Evolutionary conservation across 805 yeast species (phyloP).

Genomic region (Barnettozyma populi): DNA sequence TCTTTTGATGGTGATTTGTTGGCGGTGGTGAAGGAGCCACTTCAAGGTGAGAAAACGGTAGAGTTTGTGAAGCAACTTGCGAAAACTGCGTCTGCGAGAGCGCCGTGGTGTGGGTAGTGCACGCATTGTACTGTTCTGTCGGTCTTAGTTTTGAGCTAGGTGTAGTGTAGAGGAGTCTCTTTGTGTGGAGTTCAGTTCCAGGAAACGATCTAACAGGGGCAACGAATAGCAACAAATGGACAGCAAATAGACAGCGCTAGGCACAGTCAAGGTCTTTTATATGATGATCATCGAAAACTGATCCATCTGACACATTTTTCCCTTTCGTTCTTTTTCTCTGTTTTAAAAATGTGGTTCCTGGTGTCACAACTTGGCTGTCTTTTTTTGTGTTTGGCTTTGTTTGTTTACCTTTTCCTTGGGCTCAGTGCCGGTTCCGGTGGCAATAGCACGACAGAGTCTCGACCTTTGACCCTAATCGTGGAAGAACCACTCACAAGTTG

Average conservation of each 20-base stretch:
- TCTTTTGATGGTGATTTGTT: constrained; percentile 12
- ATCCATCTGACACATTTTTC: neutral
- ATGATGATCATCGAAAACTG: neutral
- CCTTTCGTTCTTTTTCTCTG: neutral
- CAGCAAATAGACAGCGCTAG: neutral
- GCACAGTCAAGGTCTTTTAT: neutral
- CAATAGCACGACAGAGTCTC: no score
- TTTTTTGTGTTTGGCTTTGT: neutral
- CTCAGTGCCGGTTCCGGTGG: no score
- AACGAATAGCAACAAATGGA: neutral
- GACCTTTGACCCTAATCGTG: no score
- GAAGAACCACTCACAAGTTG: no score
- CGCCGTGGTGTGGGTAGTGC: constrained; percentile 24
- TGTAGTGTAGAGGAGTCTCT: neutral
- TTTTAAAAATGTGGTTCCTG: neutral
- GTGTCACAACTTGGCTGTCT: neutral
- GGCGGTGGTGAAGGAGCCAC: constrained; percentile 11
- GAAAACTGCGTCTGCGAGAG: constrained; percentile 19
- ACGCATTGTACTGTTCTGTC: constrained; percentile 14
- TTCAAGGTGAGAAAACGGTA: constrained; percentile 15
- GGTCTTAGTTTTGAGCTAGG: no score
- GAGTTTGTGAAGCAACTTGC: constrained; percentile 12
- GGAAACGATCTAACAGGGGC: neutral
- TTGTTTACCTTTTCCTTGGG: no score
- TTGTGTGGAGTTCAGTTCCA: neutral